A percentile compares a stretch with the other conserved stretches of the same genome.
These are phyloP conservation scores for Phlegmacium glaucopus DNA, from an alignment of 768 basidiomycete genomes.

Conservation along the genomic window DNA sequence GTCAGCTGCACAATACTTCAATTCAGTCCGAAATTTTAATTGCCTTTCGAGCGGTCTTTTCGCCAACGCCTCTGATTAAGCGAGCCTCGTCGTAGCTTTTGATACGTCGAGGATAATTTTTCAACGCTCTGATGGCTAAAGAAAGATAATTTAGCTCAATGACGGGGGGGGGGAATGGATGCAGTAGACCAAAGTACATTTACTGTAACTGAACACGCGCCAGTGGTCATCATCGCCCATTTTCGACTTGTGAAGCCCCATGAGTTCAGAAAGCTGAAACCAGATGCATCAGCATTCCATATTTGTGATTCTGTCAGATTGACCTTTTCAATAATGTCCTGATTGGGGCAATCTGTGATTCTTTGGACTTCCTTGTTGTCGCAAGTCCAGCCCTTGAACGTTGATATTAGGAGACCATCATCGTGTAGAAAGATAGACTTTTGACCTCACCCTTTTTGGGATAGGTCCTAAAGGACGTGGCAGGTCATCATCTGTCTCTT, in stretches of 20 bases:
- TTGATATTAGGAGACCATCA: neutral
- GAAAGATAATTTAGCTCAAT: neutral
- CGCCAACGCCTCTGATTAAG: slow-evolving; percentile 58
- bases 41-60: slow-evolving; percentile 75
- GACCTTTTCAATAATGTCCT: slow-evolving; percentile 75
- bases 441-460: slow-evolving; percentile 12
- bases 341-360: slow-evolving; percentile 47
- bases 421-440: slow-evolving; percentile 2
- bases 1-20: neutral
- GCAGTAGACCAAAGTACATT: slow-evolving; percentile 41
- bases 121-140: slow-evolving; percentile 57
- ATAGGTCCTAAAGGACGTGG: slow-evolving; percentile 11
- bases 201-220: slow-evolving; percentile 62
- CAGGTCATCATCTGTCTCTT: slow-evolving; percentile 13
- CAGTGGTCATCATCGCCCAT: slow-evolving; percentile 59
- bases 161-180: neutral
- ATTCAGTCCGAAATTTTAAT: neutral
- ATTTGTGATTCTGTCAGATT: neutral
- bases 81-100: slow-evolving; percentile 55
- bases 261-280: slow-evolving; percentile 61
- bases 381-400: slow-evolving; percentile 60
- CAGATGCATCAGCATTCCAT: neutral
- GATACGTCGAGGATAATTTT: slow-evolving; percentile 56
- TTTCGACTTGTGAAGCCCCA: slow-evolving; percentile 61
- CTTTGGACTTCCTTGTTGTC: slow-evolving; percentile 43